Conservation (phyloP, 345 rosid species). For the Laguncularia racemosa region DNA sequence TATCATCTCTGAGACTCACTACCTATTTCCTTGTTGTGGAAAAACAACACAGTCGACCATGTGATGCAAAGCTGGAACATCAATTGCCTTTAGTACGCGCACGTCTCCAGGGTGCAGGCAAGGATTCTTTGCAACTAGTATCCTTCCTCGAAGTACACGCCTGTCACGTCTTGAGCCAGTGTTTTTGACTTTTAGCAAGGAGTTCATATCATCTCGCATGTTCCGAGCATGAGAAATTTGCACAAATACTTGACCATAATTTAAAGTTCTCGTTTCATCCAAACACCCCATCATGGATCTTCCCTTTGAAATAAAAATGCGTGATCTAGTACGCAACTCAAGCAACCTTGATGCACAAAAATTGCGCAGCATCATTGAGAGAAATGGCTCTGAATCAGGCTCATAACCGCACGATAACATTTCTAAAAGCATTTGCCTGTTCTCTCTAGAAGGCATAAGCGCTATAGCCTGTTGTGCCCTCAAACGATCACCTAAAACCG, state of each 20-base stretch:
- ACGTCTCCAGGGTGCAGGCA: slow-evolving; percentile 64
- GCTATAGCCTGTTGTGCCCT: slow-evolving; percentile 13
- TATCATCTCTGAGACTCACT: too few species aligned
- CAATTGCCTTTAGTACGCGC: slow-evolving; percentile 39
- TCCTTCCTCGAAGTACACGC: slow-evolving; percentile 10
- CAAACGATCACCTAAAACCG: slow-evolving; percentile 9
- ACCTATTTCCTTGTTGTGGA: slow-evolving; percentile 51
- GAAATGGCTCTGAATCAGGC: too few species aligned
- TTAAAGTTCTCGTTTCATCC: too few species aligned
- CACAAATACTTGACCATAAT: slow-evolving; percentile 24
- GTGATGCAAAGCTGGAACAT: slow-evolving; percentile 34
- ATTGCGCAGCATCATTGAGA: too few species aligned
- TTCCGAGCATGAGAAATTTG: slow-evolving; percentile 6
- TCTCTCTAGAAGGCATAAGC: slow-evolving; percentile 15
- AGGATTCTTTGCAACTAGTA: slow-evolving; percentile 47
- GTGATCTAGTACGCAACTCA: too few species aligned
- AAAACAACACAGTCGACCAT: slow-evolving; percentile 55
- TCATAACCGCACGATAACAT: slow-evolving; percentile 14
- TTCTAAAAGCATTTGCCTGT: slow-evolving; percentile 5
- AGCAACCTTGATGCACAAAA: too few species aligned
- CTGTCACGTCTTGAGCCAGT: too few species aligned
- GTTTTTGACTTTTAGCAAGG: too few species aligned
- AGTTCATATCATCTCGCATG: background rate
- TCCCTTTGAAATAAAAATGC: too few species aligned
- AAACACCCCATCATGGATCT: too few species aligned